Evolutionary conservation across 371 early-diverging fungal species (phyloP).

Genomic region (Funneliformis caledonium): DNA sequence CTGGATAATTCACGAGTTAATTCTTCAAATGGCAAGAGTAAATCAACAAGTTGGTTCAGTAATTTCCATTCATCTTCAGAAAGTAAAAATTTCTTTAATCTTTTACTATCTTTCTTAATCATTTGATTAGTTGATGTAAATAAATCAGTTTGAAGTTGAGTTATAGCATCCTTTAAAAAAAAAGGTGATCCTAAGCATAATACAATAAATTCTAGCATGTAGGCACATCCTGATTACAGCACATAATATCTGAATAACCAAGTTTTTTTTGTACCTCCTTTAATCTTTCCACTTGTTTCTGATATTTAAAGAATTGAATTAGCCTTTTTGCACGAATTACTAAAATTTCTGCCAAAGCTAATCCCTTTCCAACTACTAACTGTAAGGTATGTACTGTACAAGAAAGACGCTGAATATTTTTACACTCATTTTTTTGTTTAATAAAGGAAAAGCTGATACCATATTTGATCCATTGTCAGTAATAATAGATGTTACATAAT

Average conservation of each 20-base stretch:
- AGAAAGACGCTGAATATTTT: neutral
- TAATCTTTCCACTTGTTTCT: neutral
- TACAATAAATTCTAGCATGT: conserved; percentile 11
- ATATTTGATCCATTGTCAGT: neutral
- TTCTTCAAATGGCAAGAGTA: neutral
- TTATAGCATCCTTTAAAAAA: conserved; percentile 28
- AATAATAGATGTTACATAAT: neutral
- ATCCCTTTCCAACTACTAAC: conserved; percentile 1
- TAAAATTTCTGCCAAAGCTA: neutral
- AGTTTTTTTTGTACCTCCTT: neutral
- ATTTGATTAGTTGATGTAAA: neutral
- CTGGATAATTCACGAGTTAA: neutral
- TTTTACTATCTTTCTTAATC: neutral
- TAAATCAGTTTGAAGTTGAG: conserved; percentile 10
- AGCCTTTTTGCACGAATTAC: neutral
- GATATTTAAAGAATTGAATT: neutral
- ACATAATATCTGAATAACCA: neutral
- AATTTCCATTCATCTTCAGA: conserved; percentile 1
- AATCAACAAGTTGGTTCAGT: conserved; percentile 2
- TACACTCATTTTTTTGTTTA: neutral
- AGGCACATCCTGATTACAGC: neutral
- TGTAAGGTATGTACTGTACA: neutral
- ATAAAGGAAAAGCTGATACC: neutral
- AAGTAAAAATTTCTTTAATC: neutral
- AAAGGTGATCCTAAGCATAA: neutral